Conservation (phyloP, 768 basidiomycete species). For the Scleroderma bovista region DNA sequence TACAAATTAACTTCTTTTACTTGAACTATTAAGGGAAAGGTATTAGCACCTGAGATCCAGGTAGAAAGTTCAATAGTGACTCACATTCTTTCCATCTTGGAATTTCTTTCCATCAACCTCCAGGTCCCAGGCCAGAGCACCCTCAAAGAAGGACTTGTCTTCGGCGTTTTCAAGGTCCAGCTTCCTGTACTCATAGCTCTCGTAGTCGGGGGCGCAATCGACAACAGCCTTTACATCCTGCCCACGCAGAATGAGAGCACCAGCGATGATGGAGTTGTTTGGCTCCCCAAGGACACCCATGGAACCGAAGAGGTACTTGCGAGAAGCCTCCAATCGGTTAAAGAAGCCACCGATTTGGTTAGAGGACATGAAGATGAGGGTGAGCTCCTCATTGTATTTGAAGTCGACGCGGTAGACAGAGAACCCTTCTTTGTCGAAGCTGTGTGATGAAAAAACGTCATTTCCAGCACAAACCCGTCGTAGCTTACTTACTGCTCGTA, state of each 20-base stretch:
- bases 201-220: constrained; percentile 84
- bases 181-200: constrained; percentile 77
- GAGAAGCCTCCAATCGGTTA: constrained; percentile 94
- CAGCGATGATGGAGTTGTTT: constrained; percentile 77
- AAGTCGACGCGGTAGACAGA: constrained; percentile 90
- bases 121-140: constrained; percentile 90
- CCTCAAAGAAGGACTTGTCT: constrained; percentile 90
- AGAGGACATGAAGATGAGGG: constrained; percentile 88
- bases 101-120: constrained; percentile 85
- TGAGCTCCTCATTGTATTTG: constrained; percentile 95
- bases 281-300: constrained; percentile 81
- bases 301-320: constrained; percentile 95
- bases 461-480: neutral
- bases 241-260: constrained; percentile 80
- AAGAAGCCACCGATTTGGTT: constrained; percentile 96
- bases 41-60: neutral
- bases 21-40: constrained; percentile 23
- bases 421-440: constrained; percentile 86
- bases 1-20: constrained; percentile 11
- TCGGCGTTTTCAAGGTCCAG: constrained; percentile 67
- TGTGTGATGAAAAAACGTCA: constrained; percentile 22
- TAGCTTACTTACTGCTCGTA: constrained; percentile 71
- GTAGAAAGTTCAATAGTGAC: constrained; percentile 26
- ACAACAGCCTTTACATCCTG: constrained; percentile 66
- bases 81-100: constrained; percentile 86